Percentiles rank a stretch among this genome's conserved stretches.
Evolutionary conservation across 1,139 yeast genomes (phyloP).

Genomic region (Eremothecium sinecaudum): DNA sequence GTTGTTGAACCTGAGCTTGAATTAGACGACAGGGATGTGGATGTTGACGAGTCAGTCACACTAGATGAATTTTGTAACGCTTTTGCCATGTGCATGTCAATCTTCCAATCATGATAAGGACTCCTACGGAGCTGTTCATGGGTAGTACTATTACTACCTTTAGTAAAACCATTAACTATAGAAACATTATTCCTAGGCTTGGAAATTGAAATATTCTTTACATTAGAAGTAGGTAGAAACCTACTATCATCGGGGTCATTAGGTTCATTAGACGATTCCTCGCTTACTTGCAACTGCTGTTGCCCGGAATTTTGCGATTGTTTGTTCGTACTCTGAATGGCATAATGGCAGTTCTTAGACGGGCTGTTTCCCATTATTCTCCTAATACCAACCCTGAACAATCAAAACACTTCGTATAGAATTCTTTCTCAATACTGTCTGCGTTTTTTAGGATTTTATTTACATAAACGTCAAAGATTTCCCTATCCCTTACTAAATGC

Average conservation of each 20-base stretch:
- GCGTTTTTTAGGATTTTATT: no score
- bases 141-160: not conserved
- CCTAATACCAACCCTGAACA: not conserved
- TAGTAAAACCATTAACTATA: not conserved
- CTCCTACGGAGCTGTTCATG: constrained; percentile 4
- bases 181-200: constrained; percentile 9
- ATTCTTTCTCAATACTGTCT: no score
- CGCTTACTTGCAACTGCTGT: constrained; percentile 18
- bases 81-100: constrained; percentile 48
- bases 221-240: constrained; percentile 25
- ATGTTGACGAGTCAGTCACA: constrained; percentile 2
- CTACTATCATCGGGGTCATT: constrained; percentile 34
- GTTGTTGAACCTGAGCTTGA: not conserved
- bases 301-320: constrained; percentile 31
- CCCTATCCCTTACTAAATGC: no score
- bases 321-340: constrained; percentile 35
- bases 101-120: constrained; percentile 32
- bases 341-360: constrained; percentile 28
- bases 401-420: no score
- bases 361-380: constrained; percentile 30
- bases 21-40: constrained; percentile 2
- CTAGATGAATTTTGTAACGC: constrained; percentile 32
- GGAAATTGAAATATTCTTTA: constrained; percentile 13
- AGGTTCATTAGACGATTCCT: constrained; percentile 27
- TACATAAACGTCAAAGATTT: no score